Evolutionary conservation across 2,329 filamentous ascomycete species (phyloP), one percentile per base, ranked within the genome.

Genomic region (Immersiporthe knoxdaviesiana): DNA sequence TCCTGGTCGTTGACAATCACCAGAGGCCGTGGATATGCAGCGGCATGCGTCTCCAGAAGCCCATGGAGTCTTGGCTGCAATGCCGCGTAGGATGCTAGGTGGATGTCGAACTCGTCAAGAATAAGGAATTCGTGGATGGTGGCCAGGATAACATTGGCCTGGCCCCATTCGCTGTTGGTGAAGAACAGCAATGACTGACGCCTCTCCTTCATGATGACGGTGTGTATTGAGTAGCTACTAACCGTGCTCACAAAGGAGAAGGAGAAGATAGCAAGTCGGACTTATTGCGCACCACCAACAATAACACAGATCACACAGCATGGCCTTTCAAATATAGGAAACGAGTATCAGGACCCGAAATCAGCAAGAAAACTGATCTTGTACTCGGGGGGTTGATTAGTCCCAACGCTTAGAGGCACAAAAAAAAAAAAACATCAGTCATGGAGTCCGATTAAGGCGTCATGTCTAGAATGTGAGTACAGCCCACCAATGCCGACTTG

Each of bases 161-260:
- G 65, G 14, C 65, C 65, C 65, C 65, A 66, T 66, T 66, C 65
- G 27, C 52, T 58, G 24, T 61, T 66, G 8, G 65, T 66, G 41
- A 66, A 61, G 16, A 66, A 66, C n/a, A 66, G 44, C n/a, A 66
- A 24, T 18, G 65, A 59, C 1, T n/a, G 27, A 18, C 65, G 65
- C 16, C 47, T 60, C 11, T 44, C 24, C 35, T 30, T 21, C 39
- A 66, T 66, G 27, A n/a, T 66, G 18, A n/a, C 1, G n/a, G n/a
- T n/a, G 16, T 32, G 14, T 32, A 37, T 10, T n/a, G 32, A 59
- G 30, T 52, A 27, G 12, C 21, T 35, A 35, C 8, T 12, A 39
- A 12, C 37, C 11, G 32, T 37, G 8, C 18, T 21, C 35, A 24
- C 21, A 32, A 37, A 59, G 6, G 37, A 30, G 27, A 18, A 12